These are phyloP conservation scores for Lactarius pseudohatsudake DNA, from an alignment of 768 basidiomycete species.

Conservation along the genomic window DNA sequence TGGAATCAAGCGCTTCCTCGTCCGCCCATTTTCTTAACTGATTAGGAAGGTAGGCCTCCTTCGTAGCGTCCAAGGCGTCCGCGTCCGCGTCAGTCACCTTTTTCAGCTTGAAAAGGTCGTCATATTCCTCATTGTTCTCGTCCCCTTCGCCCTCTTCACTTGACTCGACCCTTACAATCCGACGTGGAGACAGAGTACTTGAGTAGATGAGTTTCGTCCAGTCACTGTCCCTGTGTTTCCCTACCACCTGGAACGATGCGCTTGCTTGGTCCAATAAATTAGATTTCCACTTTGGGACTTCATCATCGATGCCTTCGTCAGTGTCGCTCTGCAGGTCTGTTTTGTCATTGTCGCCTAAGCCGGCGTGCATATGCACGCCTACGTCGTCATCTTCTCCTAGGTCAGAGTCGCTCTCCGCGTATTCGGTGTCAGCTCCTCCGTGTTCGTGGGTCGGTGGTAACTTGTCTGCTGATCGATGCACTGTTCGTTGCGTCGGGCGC, in stretches of 20 bases:
- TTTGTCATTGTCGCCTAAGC: conserved; percentile 52
- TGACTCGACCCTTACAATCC: conserved; percentile 54
- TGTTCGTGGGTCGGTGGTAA: conserved; percentile 38
- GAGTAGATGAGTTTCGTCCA: conserved; percentile 88
- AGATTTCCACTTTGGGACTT: conserved; percentile 71
- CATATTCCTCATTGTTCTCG: conserved; percentile 55
- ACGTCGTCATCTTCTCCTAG: conserved; percentile 52
- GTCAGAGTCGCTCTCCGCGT: conserved; percentile 81
- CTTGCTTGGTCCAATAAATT: conserved; percentile 56
- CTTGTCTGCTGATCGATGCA: conserved; percentile 20
- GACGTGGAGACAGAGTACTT: conserved; percentile 61
- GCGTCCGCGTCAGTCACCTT: conserved; percentile 36
- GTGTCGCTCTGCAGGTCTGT: conserved; percentile 49
- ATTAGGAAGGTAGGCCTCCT: conserved; percentile 52
- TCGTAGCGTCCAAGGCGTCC: conserved; percentile 70
- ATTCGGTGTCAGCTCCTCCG: conserved; percentile 51
- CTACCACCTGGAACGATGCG: conserved; percentile 43
- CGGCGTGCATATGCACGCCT: conserved; percentile 38
- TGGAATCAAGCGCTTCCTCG: conserved; percentile 80
- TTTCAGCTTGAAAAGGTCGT: conserved; percentile 68
- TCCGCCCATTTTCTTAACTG: conserved; percentile 76
- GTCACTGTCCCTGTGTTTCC: conserved; percentile 52
- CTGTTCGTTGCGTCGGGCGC: conserved; percentile 27
- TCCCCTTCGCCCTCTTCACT: conserved; percentile 27
- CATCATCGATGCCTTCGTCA: conserved; percentile 46